Conservation (phyloP, 73 alveolate genomes). For the Tetrahymena thermophila region DNA sequence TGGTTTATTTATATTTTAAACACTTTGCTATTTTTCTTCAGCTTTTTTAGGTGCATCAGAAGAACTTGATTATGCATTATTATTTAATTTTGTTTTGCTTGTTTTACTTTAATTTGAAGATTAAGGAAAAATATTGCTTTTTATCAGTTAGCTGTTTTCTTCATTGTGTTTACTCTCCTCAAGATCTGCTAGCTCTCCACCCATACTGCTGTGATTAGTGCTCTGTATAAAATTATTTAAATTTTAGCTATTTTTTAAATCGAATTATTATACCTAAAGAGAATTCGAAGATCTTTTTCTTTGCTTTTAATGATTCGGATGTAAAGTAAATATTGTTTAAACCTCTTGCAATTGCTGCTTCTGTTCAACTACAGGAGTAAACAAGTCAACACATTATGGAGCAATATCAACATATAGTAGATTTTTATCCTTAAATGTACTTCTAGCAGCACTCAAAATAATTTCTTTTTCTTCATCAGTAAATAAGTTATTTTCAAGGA, state of each 20-base stretch:
- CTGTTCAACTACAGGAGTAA: neutral
- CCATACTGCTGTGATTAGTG: neutral
- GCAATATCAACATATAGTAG: neutral
- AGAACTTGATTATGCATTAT: too few species aligned
- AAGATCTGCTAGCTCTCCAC: neutral
- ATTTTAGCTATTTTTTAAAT: neutral
- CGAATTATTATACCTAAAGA: neutral
- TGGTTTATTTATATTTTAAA: too few species aligned
- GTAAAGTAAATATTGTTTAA: neutral
- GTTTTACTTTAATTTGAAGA: neutral
- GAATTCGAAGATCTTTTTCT: neutral
- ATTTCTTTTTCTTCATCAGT: neutral
- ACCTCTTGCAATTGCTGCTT: neutral
- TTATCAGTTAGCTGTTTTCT: neutral
- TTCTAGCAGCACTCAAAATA: neutral
- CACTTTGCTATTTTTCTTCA: neutral
- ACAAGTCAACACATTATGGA: neutral
- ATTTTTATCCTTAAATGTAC: neutral
- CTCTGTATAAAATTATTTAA: neutral
- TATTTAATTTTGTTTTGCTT: neutral
- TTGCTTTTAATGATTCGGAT: neutral
- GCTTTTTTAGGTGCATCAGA: neutral
- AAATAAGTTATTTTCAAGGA: neutral
- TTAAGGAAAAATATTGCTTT: neutral
- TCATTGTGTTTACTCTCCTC: neutral